Percentiles rank a stretch among this genome's conserved stretches.
Evolutionary conservation across 1,284 basidiomycete genomes (phyloP).

Genomic region (Volvariella surrecta): DNA sequence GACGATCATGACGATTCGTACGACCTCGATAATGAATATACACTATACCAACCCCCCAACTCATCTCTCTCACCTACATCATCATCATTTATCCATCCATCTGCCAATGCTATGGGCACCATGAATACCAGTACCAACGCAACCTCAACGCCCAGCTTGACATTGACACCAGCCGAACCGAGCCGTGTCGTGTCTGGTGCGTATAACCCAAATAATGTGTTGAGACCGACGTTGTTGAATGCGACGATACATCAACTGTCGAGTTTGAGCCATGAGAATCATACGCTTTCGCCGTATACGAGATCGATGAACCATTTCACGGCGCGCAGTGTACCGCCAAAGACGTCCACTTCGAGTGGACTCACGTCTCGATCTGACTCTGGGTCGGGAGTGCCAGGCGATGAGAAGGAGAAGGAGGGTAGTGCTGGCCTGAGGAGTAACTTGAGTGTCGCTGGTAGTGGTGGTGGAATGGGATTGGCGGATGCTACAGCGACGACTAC

Average conservation of each 20-base stretch:
- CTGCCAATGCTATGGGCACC: no score
- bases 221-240: slow-evolving; percentile 57
- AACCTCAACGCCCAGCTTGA: slow-evolving; percentile 14
- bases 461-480: not conserved
- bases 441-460: not conserved
- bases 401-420: no score
- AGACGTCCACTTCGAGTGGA: slow-evolving; percentile 19
- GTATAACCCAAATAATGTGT: no score
- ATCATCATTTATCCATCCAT: not conserved
- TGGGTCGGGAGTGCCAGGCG: not conserved
- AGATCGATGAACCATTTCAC: slow-evolving; percentile 84
- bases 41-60: no score
- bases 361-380: slow-evolving; percentile 6
- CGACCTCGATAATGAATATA: no score
- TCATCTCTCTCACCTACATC: slow-evolving; percentile 7
- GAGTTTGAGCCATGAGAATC: slow-evolving; percentile 78
- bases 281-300: slow-evolving; percentile 88
- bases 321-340: slow-evolving; percentile 74
- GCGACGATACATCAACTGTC: slow-evolving; percentile 77
- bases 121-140: slow-evolving; percentile 3
- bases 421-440: not conserved
- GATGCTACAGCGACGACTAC: not conserved
- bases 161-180: slow-evolving; percentile 18
- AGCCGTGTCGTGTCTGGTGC: slow-evolving; percentile 49
- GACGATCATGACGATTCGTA: no score